Evolutionary conservation across 208 protist species (phyloP), one percentile per base, ranked within the genome.

Genomic region (Balamuthia mandrillaris): DNA sequence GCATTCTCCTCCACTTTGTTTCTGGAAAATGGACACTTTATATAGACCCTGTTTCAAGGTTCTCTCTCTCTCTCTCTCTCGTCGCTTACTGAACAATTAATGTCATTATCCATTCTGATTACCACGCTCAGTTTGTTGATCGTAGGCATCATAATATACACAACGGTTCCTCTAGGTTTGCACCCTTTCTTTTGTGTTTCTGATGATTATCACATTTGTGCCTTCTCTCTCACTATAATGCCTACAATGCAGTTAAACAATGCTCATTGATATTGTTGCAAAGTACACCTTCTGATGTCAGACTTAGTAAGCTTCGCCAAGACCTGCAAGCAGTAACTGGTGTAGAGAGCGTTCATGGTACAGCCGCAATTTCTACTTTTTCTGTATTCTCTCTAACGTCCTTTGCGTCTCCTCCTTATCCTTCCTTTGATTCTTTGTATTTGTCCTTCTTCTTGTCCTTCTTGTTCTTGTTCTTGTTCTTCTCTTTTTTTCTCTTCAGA

Each of bases 11-110:
- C 7, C 52, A 78, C 27, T 86, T 86, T 9, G 82, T 72, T 14
- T 65, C 84, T 68, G 33, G n/a, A 0, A 33, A 56, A 21, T 88
- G 88, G 77, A 74, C 72, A 5, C 4, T 84, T 3, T 93, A 91
- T 41, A 70, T 93, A 37, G 93, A 95, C 84, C 93, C 91, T 39
- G 12, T 92, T 0, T 66, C 68, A 2, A 60, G 45, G 68, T 49
- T 78, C 10, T n/a, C n/a, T n/a, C n/a, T n/a, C n/a, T n/a, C n/a
- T n/a, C n/a, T n/a, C n/a, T n/a, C n/a, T n/a, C n/a, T n/a, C n/a
- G n/a, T n/a, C n/a, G n/a, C n/a, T n/a, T n/a, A n/a, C n/a, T n/a
- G n/a, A n/a, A n/a, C n/a, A n/a, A n/a, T n/a, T n/a, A n/a, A n/a
- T n/a, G n/a, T n/a, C n/a, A n/a, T n/a, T n/a, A n/a, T n/a, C n/a